phyloP scores from a whole-genome alignment of 495 filamentous ascomycete genomes.

The Ramalina intermedia region DNA sequence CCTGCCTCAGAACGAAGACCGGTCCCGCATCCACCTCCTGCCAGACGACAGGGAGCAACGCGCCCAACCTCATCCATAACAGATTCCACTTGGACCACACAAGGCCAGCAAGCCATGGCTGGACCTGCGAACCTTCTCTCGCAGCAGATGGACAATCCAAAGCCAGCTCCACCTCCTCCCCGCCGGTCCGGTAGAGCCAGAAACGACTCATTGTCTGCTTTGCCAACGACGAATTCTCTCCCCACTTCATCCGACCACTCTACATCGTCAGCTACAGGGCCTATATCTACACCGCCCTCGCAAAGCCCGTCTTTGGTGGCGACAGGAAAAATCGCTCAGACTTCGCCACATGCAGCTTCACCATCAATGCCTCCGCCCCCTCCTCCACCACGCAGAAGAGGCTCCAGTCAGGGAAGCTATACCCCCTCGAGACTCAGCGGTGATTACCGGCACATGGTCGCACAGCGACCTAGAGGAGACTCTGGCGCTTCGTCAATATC shows the following conservation, averaged over 20 bases:
- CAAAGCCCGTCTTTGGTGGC: slow-evolving; percentile 22
- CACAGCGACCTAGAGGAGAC: slow-evolving; percentile 15
- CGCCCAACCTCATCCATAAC: slow-evolving; percentile 26
- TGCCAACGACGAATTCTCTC: slow-evolving; percentile 14
- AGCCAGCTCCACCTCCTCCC: slow-evolving; percentile 35
- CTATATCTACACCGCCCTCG: slow-evolving; percentile 22
- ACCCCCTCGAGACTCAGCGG: slow-evolving; percentile 17
- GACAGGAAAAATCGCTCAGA: slow-evolving; percentile 8
- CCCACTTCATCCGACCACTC: slow-evolving; percentile 5
- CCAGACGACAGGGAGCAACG: slow-evolving; percentile 35
- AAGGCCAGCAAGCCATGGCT: no score
- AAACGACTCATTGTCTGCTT: slow-evolving; percentile 16
- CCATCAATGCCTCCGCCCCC: slow-evolving; percentile 30
- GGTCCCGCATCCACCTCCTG: slow-evolving; percentile 33
- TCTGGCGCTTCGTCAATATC: slow-evolving; percentile 14
- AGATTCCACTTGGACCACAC: slow-evolving; percentile 12
- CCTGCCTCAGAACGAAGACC: not conserved
- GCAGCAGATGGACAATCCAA: slow-evolving; percentile 12
- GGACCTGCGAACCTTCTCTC: not conserved
- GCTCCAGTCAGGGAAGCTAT: slow-evolving; percentile 36
- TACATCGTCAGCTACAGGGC: slow-evolving; percentile 9
- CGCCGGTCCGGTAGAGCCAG: slow-evolving; percentile 29
- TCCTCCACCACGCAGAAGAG: slow-evolving; percentile 43
- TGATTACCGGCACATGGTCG: slow-evolving; percentile 12
- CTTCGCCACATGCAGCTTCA: slow-evolving; percentile 10